These are phyloP conservation scores for Cladosporium oxysporum DNA, from an alignment of 2,329 filamentous ascomycete genomes.

Conservation along the genomic window DNA sequence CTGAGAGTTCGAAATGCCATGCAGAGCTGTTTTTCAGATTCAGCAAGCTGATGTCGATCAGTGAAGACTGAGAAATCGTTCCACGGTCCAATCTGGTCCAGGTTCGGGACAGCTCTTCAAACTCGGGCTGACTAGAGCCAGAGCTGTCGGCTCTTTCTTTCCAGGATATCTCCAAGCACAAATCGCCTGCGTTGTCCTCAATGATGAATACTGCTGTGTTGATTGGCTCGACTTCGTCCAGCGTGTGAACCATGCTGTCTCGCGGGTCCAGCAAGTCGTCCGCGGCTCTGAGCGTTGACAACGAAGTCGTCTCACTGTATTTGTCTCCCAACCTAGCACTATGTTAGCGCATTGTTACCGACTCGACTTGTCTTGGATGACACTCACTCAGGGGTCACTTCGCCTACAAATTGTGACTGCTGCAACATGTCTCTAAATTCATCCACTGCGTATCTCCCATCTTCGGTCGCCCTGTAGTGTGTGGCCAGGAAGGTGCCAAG, in stretches of 20 bases:
- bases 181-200: conserved; percentile 26
- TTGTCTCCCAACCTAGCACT: conserved; percentile 32
- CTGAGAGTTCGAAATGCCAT: conserved; percentile 36
- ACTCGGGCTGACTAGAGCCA: neutral
- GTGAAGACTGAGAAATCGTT: conserved; percentile 22
- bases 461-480: conserved; percentile 27
- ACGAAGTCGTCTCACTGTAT: conserved; percentile 25
- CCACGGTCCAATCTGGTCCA: conserved; percentile 35
- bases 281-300: conserved; percentile 26
- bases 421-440: conserved; percentile 37
- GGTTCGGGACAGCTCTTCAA: conserved; percentile 24
- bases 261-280: conserved; percentile 29
- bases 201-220: conserved; percentile 37
- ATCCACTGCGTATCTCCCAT: conserved; percentile 30
- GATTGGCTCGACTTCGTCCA: conserved; percentile 32
- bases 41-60: conserved; percentile 33
- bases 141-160: conserved; percentile 20
- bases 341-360: conserved; percentile 19
- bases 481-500: conserved; percentile 39
- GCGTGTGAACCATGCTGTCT: conserved; percentile 24
- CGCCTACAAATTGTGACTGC: conserved; percentile 33
- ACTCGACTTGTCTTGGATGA: neutral
- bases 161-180: conserved; percentile 34
- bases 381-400: conserved; percentile 38
- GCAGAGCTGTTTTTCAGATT: conserved; percentile 33